Percentiles rank a stretch among this genome's conserved stretches.
Conservation (phyloP, 2,329 filamentous ascomycete genomes). For the Lachnellula subtilissima region DNA sequence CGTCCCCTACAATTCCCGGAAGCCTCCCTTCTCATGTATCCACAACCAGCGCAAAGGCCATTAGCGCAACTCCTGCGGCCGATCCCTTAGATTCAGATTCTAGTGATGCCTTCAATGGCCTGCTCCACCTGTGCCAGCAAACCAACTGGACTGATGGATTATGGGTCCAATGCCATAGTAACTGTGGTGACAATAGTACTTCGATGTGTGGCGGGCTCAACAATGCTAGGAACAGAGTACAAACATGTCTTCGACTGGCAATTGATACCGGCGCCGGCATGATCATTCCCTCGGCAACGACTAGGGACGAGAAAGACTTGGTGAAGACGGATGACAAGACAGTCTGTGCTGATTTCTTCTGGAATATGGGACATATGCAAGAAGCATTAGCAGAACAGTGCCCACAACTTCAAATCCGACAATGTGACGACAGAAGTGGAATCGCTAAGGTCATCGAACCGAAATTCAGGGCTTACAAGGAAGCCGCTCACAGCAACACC, state of each 20-base stretch:
- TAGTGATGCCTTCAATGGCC: background rate
- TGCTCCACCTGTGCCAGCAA: conserved; percentile 8
- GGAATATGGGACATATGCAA: conserved; percentile 7
- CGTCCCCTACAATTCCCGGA: background rate
- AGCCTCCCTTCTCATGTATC: background rate
- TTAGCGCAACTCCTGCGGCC: background rate
- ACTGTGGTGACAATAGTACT: conserved; percentile 1
- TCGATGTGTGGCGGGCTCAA: conserved; percentile 15
- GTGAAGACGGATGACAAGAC: conserved; percentile 1
- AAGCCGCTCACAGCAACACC: background rate
- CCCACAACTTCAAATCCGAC: conserved; percentile 8
- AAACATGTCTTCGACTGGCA: conserved; percentile 15
- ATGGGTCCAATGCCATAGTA: conserved; percentile 15
- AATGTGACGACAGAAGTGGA: conserved; percentile 4
- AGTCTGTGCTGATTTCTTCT: conserved; percentile 7
- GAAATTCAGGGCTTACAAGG: background rate
- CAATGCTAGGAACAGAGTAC: conserved; percentile 14
- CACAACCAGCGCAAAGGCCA: background rate
- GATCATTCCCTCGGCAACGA: conserved; percentile 9
- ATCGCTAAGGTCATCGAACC: background rate
- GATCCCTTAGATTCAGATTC: background rate
- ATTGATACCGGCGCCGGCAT: conserved; percentile 15
- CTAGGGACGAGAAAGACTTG: conserved; percentile 2
- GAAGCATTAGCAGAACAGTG: conserved; percentile 3
- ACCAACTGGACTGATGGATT: conserved; percentile 16